Conservation (phyloP, 768 basidiomycete genomes). For the Lactifluus piperatus region DNA sequence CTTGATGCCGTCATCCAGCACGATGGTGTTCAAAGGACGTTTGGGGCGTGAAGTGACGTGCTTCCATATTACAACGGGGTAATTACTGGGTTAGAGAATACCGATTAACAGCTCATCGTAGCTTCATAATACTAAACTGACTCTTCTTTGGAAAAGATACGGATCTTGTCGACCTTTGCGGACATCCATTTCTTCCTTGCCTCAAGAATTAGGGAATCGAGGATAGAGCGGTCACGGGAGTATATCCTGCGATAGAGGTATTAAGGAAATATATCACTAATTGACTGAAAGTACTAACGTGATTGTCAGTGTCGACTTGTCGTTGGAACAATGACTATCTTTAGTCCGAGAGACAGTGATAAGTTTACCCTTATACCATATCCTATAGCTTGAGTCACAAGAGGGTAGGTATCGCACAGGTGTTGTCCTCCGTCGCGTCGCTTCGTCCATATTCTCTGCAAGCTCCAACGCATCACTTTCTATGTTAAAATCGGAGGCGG, state of each 20-base stretch:
- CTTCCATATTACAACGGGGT: conserved; percentile 45
- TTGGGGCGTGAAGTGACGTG: conserved; percentile 51
- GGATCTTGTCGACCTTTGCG: conserved; percentile 11
- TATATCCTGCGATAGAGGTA: neutral
- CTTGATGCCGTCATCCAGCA: conserved; percentile 63
- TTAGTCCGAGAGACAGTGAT: conserved; percentile 29
- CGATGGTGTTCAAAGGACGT: conserved; percentile 56
- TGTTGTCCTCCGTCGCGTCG: conserved; percentile 6
- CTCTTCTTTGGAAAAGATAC: conserved; percentile 42
- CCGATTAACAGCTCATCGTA: neutral
- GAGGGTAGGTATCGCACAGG: conserved; percentile 38
- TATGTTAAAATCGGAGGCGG: conserved; percentile 35
- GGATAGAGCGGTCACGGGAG: conserved; percentile 17
- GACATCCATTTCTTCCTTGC: conserved; percentile 14
- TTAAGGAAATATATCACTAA: neutral
- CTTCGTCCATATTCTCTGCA: conserved; percentile 7
- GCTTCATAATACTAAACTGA: conserved; percentile 16
- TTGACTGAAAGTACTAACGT: conserved; percentile 29
- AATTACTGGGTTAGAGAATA: conserved; percentile 2
- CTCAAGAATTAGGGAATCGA: conserved; percentile 16
- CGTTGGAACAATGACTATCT: conserved; percentile 29
- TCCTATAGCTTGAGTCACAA: conserved; percentile 29
- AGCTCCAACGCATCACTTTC: conserved; percentile 26
- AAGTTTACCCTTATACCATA: conserved; percentile 40
- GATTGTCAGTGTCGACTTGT: conserved; percentile 34